phyloP scores from a whole-genome alignment of 2,329 filamentous ascomycete genomes.

The Colletotrichum sp. region DNA sequence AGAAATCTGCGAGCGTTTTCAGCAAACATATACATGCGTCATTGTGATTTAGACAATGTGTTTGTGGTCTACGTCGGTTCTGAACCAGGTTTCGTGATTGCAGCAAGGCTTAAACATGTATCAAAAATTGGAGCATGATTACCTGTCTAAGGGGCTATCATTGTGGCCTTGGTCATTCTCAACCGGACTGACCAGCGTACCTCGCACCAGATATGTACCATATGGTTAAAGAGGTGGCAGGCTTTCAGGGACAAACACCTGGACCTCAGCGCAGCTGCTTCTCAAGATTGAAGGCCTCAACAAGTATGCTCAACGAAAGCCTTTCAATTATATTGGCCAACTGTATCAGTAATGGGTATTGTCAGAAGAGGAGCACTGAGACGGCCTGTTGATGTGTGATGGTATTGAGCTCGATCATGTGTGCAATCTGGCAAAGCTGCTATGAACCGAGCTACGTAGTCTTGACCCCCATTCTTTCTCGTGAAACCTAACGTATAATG shows the following conservation, averaged over 20 bases:
- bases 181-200: background rate
- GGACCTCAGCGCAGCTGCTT: background rate
- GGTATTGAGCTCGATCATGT: background rate
- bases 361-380: background rate
- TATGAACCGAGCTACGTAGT: background rate
- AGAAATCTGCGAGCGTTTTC: background rate
- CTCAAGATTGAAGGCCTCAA: background rate
- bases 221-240: rapidly evolving
- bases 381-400: background rate
- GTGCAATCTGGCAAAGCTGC: background rate
- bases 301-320: background rate
- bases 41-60: background rate
- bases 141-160: background rate
- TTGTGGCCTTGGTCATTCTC: background rate
- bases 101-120: background rate
- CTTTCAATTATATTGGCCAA: background rate
- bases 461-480: background rate
- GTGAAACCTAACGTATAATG: background rate
- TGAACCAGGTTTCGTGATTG: background rate
- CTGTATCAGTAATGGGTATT: background rate
- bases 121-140: background rate
- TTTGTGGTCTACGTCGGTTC: background rate
- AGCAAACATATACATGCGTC: background rate
- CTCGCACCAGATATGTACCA: background rate
- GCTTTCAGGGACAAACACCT: background rate